Percentiles rank a stretch among this genome's conserved stretches.
Conservation (phyloP, 1,284 basidiomycete species). For the Rhodotorula mucilaginosa region DNA sequence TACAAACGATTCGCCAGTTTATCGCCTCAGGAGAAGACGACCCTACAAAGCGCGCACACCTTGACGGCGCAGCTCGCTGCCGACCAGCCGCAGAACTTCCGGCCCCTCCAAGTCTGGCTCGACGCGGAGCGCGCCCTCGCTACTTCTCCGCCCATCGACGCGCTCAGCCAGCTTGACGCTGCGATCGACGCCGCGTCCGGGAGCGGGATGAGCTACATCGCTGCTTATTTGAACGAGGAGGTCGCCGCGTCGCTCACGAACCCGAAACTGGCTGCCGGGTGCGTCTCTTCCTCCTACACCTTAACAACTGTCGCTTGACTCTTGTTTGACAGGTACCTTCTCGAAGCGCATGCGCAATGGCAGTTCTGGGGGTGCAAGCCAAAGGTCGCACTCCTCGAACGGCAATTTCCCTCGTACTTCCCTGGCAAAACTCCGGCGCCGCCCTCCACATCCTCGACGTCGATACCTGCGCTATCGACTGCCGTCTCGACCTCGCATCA, state of each 20-base stretch:
- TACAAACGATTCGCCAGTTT: slow-evolving; percentile 66
- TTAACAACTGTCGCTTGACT: background rate
- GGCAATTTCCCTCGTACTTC: slow-evolving; percentile 18
- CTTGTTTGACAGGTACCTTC: slow-evolving; percentile 18
- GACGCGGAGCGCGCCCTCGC: slow-evolving; percentile 22
- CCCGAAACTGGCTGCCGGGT: slow-evolving; percentile 24
- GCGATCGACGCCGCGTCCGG: slow-evolving; percentile 26
- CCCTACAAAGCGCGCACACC: slow-evolving; percentile 1
- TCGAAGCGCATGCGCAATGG: slow-evolving; percentile 31
- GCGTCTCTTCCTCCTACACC: background rate
- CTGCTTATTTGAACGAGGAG: slow-evolving; percentile 34
- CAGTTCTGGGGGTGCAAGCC: slow-evolving; percentile 32
- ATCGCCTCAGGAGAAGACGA: slow-evolving; percentile 62
- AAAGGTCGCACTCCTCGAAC: slow-evolving; percentile 13
- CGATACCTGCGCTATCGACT: background rate
- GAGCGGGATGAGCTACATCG: slow-evolving; percentile 7
- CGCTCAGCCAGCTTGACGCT: slow-evolving; percentile 16
- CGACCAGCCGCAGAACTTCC: slow-evolving; percentile 22
- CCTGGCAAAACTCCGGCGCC: background rate
- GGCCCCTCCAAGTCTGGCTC: slow-evolving; percentile 32
- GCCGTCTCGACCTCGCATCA: no score
- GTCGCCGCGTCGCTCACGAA: slow-evolving; percentile 19
- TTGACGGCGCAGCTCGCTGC: slow-evolving; percentile 16
- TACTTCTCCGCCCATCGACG: background rate
- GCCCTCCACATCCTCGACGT: background rate